phyloP scores from a whole-genome alignment of 2,329 filamentous ascomycete species.

The Pseudogymnoascus sp. region DNA sequence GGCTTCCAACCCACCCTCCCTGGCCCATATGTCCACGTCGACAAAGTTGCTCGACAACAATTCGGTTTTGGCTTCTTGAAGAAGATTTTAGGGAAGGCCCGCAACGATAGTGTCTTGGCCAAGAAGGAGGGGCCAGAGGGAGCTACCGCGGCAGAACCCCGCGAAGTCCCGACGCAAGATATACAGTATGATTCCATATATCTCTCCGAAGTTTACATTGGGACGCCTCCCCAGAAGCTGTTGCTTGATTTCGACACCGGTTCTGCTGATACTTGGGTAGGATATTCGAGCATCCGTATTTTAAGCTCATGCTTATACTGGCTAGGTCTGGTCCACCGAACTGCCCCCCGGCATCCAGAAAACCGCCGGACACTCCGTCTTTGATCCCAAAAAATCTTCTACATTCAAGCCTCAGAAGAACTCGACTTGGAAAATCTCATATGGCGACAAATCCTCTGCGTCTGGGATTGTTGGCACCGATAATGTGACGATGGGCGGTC shows the following conservation, averaged over 20 bases:
- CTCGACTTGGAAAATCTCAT: conserved; percentile 57
- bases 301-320: not conserved
- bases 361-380: conserved; percentile 44
- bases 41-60: conserved; percentile 29
- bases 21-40: conserved; percentile 52
- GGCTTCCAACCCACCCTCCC: conserved; percentile 54
- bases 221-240: conserved; percentile 55
- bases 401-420: conserved; percentile 46
- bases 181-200: conserved; percentile 62
- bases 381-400: conserved; percentile 52
- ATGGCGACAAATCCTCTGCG: conserved; percentile 62
- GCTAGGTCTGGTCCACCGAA: conserved; percentile 49
- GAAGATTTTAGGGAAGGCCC: conserved; percentile 42
- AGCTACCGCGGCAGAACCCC: conserved; percentile 29
- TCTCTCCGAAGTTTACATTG: conserved; percentile 56
- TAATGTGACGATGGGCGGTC: conserved; percentile 52
- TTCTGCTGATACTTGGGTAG: conserved; percentile 62
- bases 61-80: conserved; percentile 42
- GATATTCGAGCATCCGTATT: conserved; percentile 14
- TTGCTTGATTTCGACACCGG: conserved; percentile 65
- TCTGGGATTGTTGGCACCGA: conserved; percentile 60
- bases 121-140: conserved; percentile 34
- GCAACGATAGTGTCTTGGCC: conserved; percentile 40
- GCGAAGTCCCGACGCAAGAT: conserved; percentile 53
- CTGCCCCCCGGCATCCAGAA: conserved; percentile 32